Conservation (phyloP, 768 basidiomycete genomes). For the Pholiota conissans region DNA sequence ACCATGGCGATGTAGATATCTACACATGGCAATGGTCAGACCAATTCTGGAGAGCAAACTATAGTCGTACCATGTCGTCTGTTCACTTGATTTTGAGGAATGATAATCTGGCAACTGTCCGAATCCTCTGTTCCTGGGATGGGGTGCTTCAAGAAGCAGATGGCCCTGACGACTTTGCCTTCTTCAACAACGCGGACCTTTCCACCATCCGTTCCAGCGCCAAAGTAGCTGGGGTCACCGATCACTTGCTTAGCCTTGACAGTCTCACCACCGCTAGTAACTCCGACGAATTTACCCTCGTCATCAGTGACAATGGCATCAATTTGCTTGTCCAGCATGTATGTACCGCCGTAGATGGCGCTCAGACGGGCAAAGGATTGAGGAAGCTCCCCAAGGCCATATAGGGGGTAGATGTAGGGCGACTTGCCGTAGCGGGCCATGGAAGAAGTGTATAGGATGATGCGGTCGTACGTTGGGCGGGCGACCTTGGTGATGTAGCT, state of each 20-base stretch:
- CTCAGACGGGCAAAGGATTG: constrained; percentile 98
- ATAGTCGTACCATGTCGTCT: constrained; percentile 78
- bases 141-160: constrained; percentile 97
- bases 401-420: constrained; percentile 98
- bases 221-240: constrained; percentile 97
- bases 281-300: constrained; percentile 90
- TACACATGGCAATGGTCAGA: constrained; percentile 31
- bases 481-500: constrained; percentile 95
- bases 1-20: constrained; percentile 99
- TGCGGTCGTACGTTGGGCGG: constrained; percentile 88
- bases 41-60: neutral
- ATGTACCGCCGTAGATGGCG: constrained; percentile 98
- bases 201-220: constrained; percentile 56
- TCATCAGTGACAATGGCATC: constrained; percentile 86
- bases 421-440: constrained; percentile 99
- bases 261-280: constrained; percentile 84
- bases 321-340: constrained; percentile 98
- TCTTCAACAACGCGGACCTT: constrained; percentile 90
- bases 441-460: constrained; percentile 95
- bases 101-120: constrained; percentile 96
- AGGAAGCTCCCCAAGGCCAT: constrained; percentile 97
- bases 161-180: constrained; percentile 92
- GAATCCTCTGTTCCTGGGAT: constrained; percentile 96
- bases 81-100: constrained; percentile 96
- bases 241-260: constrained; percentile 98